These are phyloP conservation scores for Pythium grandisporangium DNA, from an alignment of 352 stramenopile species.

Conservation along the genomic window DNA sequence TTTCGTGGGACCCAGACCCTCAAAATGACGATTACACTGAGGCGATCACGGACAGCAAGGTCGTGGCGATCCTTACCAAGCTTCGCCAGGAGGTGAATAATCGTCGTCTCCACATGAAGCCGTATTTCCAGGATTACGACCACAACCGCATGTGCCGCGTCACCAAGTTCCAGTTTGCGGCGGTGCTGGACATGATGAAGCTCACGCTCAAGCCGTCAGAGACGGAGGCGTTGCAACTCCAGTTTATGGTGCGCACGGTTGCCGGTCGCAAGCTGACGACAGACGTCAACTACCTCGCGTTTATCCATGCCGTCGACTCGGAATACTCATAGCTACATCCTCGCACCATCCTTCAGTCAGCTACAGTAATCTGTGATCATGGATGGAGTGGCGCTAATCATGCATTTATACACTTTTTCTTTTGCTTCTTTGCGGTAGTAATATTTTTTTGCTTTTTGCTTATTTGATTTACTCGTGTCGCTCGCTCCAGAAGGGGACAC, in stretches of 20 bases:
- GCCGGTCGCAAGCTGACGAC: slow-evolving; percentile 39
- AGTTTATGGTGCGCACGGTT: slow-evolving; percentile 45
- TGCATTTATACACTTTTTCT: too few relatives aligned
- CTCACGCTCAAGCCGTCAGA: slow-evolving; percentile 36
- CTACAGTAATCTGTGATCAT: too few relatives aligned
- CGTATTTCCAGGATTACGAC: slow-evolving; percentile 85
- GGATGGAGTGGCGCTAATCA: too few relatives aligned
- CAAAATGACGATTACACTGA: not conserved
- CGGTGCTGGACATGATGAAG: slow-evolving; percentile 82
- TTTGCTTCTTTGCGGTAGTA: too few relatives aligned
- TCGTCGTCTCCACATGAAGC: slow-evolving; percentile 74
- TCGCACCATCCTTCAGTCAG: too few relatives aligned
- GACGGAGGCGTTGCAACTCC: slow-evolving; percentile 31
- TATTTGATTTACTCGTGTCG: too few relatives aligned
- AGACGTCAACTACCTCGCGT: slow-evolving; percentile 73
- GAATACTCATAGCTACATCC: slow-evolving; percentile 56
- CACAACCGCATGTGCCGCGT: slow-evolving; percentile 63
- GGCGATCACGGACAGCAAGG: slow-evolving; percentile 1
- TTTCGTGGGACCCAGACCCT: too few relatives aligned
- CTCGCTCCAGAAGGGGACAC: too few relatives aligned
- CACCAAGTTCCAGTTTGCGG: slow-evolving; percentile 77
- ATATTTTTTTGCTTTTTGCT: too few relatives aligned
- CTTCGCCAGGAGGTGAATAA: slow-evolving; percentile 50
- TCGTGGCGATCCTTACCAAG: slow-evolving; percentile 26
- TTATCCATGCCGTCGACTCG: slow-evolving; percentile 68